Evolutionary conservation across 495 filamentous ascomycete species (phyloP).

Genomic region (Penicillium crystallinum): DNA sequence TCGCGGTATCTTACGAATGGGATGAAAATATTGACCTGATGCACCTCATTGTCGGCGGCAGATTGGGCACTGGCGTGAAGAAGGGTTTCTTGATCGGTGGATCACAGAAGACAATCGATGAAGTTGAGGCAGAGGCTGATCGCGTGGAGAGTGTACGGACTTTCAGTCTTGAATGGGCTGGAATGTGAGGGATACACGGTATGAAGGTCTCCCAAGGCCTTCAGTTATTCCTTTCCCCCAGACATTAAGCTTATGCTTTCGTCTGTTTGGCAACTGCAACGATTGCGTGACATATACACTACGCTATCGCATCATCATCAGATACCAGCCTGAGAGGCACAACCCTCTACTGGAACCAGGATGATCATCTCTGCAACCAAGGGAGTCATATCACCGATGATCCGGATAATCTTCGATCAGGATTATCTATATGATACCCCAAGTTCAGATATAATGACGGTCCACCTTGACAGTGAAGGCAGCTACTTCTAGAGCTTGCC

Average conservation of each 20-base stretch:
- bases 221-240: background rate
- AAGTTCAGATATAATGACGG: too few species aligned
- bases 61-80: constrained; percentile 90
- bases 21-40: constrained; percentile 80
- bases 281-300: background rate
- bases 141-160: constrained; percentile 47
- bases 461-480: background rate
- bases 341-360: background rate
- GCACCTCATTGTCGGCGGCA: constrained; percentile 76
- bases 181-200: constrained; percentile 52
- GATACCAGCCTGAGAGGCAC: background rate
- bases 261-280: background rate
- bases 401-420: background rate
- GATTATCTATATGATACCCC: background rate
- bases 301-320: background rate
- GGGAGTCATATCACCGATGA: background rate
- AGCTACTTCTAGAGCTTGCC: background rate
- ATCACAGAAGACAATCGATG: constrained; percentile 26
- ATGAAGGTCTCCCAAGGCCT: background rate
- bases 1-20: constrained; percentile 73
- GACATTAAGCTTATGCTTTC: background rate
- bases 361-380: background rate
- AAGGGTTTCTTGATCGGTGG: constrained; percentile 91
- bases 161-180: constrained; percentile 80
- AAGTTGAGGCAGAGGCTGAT: constrained; percentile 19